Percentiles rank a stretch among this genome's conserved stretches.
phyloP scores from a whole-genome alignment of 2,329 filamentous ascomycete species.

The Microdochium trichocladiopsis region DNA sequence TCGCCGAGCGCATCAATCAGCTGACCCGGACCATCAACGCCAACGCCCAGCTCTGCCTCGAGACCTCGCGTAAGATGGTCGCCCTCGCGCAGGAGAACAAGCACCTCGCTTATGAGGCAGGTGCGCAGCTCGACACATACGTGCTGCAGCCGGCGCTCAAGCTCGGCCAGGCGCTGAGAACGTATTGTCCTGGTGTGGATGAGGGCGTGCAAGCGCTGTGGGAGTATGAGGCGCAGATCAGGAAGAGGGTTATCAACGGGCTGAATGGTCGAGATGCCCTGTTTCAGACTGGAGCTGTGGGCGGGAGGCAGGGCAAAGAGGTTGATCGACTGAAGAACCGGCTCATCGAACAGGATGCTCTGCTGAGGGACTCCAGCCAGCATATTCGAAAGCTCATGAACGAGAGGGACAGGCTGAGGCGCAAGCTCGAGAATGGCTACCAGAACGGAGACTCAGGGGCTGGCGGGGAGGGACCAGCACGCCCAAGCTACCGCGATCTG shows the following conservation, averaged over 20 bases:
- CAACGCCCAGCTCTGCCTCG: constrained; percentile 5
- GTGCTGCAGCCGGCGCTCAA: constrained; percentile 7
- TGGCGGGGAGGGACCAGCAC: not conserved
- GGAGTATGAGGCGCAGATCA: constrained; percentile 6
- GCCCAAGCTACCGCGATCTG: not conserved
- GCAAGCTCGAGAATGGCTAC: constrained; percentile 3
- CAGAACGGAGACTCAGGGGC: not conserved
- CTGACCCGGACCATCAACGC: constrained; percentile 5
- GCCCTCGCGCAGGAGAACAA: constrained; percentile 8
- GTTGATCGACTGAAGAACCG: constrained; percentile 8
- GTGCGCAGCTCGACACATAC: constrained; percentile 5
- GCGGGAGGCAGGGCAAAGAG: constrained; percentile 2
- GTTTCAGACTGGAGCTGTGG: not conserved
- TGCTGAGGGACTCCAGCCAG: constrained; percentile 6
- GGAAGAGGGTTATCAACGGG: constrained; percentile 2
- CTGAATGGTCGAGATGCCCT: constrained; percentile 4
- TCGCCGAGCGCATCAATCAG: constrained; percentile 7
- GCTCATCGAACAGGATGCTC: constrained; percentile 10
- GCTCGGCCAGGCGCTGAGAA: constrained; percentile 2
- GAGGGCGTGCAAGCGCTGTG: constrained; percentile 3
- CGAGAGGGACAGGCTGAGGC: constrained; percentile 7
- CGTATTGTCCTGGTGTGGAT: constrained; percentile 6
- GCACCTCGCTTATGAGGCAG: constrained; percentile 5
- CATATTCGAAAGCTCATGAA: constrained; percentile 6
- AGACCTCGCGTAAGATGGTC: constrained; percentile 7